phyloP scores from a whole-genome alignment of 305 asterid genomes.

The Fraxinus albicans region DNA sequence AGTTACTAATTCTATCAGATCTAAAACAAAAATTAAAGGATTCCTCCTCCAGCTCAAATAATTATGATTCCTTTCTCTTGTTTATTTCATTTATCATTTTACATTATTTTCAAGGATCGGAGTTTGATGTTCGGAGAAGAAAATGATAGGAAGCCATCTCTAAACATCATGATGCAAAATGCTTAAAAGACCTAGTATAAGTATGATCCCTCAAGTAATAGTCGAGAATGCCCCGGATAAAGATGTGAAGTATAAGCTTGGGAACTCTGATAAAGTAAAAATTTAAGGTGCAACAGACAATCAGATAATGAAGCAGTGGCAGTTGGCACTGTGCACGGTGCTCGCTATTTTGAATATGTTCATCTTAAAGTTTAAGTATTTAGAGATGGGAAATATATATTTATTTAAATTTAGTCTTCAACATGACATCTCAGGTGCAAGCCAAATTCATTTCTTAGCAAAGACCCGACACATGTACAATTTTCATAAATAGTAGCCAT shows the following conservation, averaged over 20 bases:
- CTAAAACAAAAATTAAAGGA: not conserved
- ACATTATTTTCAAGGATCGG: not conserved
- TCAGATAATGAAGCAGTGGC: not conserved
- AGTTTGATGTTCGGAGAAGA: not conserved
- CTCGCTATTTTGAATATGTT: not conserved
- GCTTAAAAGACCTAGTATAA: not conserved
- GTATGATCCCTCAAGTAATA: not conserved
- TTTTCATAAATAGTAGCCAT: not conserved
- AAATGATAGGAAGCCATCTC: not conserved
- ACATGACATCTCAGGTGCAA: not conserved
- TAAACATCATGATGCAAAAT: not conserved
- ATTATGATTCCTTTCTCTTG: not conserved
- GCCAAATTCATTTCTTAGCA: not conserved
- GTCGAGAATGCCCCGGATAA: not conserved
- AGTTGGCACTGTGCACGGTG: not conserved
- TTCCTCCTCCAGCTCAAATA: not conserved
- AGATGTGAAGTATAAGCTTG: not conserved
- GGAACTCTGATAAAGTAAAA: not conserved
- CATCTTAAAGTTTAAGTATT: not conserved
- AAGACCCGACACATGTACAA: not conserved
- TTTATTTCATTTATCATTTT: not conserved
- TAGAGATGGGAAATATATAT: not conserved
- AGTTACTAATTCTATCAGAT: not conserved
- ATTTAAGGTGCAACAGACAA: not conserved
- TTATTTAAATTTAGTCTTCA: not conserved